Base-by-base conservation (phyloP, 2,329 filamentous ascomycete species). In the Grosmannia huntii region DNA sequence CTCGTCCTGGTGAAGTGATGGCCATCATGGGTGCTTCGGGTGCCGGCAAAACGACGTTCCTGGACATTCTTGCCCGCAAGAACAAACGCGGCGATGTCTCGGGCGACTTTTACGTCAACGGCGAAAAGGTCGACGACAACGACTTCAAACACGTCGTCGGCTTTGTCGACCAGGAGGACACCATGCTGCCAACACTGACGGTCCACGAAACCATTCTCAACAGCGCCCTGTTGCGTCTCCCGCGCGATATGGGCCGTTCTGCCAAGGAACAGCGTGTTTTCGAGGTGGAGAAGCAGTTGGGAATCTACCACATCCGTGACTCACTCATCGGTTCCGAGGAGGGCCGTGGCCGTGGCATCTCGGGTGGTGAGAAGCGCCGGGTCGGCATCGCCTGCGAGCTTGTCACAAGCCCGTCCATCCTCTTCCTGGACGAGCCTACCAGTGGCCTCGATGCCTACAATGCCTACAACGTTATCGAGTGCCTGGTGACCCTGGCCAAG, bases 11-110 rank as follows among this genome's bases (percentile, higher is more conserved):
- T n/a, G 90, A 99, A 69, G 83, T 97, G 9, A 89, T 92, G 64
- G 94, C 94, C 10, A 95, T 99, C 66, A 99, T 99, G 92, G 94
- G 94, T 59, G 92, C 94, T 9, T 99, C 94, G 0, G 94, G 94
- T 33, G 95, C 94, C 49, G 94, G 94, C 60, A 99, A 99, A 74
- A 99, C 94, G 0, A 96, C 90, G 0, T 97, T 99, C 71, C 76
- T 99, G 51, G 94, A 99, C 68, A 96, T 99, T 60, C 76, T 99
- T 53, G 94, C 94, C 10, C 85, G 91, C 62, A 99, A 97, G 77
- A 97, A 97, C 72, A 99, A 99, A 73, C 85, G 90, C 38, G 95
- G 94, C 46, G 71, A 77, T 2, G 82, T 87, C 0, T 75, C 79
- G 10, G 95, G 95, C 23, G 82, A 92, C 60, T 95, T 96, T 66